Evolutionary conservation across 495 filamentous ascomycete species (phyloP), one percentile per base, ranked within the genome.

Genomic region (Aspergillus sparsus): DNA sequence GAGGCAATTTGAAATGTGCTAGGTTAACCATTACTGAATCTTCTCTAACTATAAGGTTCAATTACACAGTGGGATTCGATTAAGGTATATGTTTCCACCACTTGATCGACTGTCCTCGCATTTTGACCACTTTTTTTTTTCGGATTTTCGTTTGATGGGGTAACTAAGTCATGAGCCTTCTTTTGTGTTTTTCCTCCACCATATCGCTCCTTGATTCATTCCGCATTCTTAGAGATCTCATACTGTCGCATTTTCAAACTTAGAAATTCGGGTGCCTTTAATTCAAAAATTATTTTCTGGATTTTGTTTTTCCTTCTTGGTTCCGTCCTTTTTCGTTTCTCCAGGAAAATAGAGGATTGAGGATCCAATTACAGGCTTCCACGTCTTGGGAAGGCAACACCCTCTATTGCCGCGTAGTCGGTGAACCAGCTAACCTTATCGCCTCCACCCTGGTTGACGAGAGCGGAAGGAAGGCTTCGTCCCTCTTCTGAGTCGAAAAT

Each of bases 401-500:
- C 90, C 63, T 95, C 87, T 7, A 92, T 85, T 6, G 94, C 94
- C 0, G 86, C 80, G 55, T 82, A 76, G 69, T 98, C 95, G 7
- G 91, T 90, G 73, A 98, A 98, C 94, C 94, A 98, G 73, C 86
- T 93, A 62, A 92, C 91, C 70, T 91, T 88, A 41, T 95, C 91
- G 41, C 88, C 89, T 10, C 82, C 89, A 31, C 83, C 85, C 64
- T 86, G 82, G 71, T 98, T 98, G 55, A 98, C 89, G 53, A 98
- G 77, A 1, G 90, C 86, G 64, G 90, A 94, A 0, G 94, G 94
- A 33, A 98, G 78, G 41, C 79, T 83, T 46, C 80, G 76, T 0
- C 91, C 91, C 57, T 89, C 87, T 60, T 90, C 89, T 0, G 78
- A 79, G 60, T 91, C 88, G 70, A 98, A 96, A 63, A 98, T 97